A percentile compares a stretch with the other conserved stretches of the same genome.
Conservation (phyloP, 345 rosid genomes). For the Tarenaya hassleriana region DNA sequence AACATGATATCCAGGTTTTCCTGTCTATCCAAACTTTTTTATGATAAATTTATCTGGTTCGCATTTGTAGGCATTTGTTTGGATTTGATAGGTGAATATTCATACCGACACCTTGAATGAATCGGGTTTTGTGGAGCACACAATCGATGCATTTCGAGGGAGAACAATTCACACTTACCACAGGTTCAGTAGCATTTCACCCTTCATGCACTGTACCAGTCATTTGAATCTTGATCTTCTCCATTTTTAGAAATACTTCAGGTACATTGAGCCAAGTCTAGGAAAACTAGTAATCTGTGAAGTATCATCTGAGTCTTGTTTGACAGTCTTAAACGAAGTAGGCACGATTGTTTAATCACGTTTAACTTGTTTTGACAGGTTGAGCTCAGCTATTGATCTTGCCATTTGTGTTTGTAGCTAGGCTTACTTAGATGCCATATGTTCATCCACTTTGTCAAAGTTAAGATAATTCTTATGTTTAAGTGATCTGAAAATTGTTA, state of each 20-base stretch:
- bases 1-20: slow-evolving; percentile 66
- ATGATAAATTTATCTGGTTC: background rate
- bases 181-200: slow-evolving; percentile 53
- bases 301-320: background rate
- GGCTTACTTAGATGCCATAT: too few relatives aligned
- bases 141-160: slow-evolving; percentile 74
- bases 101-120: slow-evolving; percentile 96
- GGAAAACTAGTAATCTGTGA: background rate
- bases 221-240: slow-evolving; percentile 5
- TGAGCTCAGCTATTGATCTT: too few relatives aligned
- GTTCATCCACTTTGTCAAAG: too few relatives aligned
- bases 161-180: slow-evolving; percentile 96
- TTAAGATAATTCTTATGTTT: too few relatives aligned
- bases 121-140: slow-evolving; percentile 95
- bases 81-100: slow-evolving; percentile 68
- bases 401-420: too few relatives aligned
- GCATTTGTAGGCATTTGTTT: slow-evolving; percentile 9
- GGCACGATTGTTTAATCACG: too few relatives aligned
- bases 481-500: too few relatives aligned
- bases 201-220: slow-evolving; percentile 5
- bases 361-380: too few relatives aligned
- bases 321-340: background rate
- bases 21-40: slow-evolving; percentile 11
- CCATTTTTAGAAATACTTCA: background rate
- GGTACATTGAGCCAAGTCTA: background rate